Conservation (phyloP, 352 stramenopile species). For the Globisporangium polare region DNA sequence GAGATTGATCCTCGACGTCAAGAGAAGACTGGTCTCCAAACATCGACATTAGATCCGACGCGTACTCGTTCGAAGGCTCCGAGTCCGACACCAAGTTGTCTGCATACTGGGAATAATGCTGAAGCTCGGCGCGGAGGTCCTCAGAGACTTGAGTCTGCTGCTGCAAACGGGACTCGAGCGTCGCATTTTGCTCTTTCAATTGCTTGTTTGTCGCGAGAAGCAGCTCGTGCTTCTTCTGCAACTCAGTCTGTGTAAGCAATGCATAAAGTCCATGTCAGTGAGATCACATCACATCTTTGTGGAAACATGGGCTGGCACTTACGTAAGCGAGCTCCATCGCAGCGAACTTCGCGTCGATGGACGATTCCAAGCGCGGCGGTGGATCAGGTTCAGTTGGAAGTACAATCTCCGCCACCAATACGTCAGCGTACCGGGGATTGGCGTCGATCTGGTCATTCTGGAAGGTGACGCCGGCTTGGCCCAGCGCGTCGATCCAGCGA, state of each 20-base stretch:
- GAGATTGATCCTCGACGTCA: constrained; percentile 30
- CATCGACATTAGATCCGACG: constrained; percentile 43
- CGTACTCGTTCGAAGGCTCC: constrained; percentile 49
- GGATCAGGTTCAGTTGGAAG: constrained; percentile 10
- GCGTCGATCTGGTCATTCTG: constrained; percentile 12
- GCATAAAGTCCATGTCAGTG: neutral
- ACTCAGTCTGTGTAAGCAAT: constrained; percentile 31
- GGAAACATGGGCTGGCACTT: neutral
- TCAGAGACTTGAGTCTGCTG: constrained; percentile 62
- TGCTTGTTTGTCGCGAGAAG: constrained; percentile 40
- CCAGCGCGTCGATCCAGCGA: constrained; percentile 61
- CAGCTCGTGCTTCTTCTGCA: constrained; percentile 53
- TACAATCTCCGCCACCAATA: constrained; percentile 21
- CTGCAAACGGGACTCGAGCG: constrained; percentile 60
- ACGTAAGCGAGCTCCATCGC: constrained; percentile 42
- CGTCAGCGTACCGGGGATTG: neutral
- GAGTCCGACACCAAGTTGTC: constrained; percentile 60
- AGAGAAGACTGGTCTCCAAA: constrained; percentile 39
- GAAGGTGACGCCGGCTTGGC: constrained; percentile 19
- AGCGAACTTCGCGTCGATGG: constrained; percentile 47
- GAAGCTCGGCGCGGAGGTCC: constrained; percentile 59
- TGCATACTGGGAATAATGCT: constrained; percentile 69
- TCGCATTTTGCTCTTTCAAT: constrained; percentile 54
- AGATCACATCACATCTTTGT: neutral
- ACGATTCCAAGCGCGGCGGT: constrained; percentile 16